Conservation (phyloP, 2,329 filamentous ascomycete species). For the Fusarium beomiforme region DNA sequence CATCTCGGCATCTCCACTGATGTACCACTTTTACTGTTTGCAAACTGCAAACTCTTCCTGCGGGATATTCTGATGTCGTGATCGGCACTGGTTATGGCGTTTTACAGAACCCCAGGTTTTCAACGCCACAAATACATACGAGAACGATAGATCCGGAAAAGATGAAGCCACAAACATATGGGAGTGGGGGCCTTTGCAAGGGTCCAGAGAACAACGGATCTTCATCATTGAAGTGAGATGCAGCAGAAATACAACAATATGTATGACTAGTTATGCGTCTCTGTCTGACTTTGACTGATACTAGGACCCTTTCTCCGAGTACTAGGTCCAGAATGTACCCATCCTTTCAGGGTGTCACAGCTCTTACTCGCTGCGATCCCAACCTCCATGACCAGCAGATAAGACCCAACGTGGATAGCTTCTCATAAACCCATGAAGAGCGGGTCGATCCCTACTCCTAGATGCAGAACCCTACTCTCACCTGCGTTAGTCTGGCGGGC, state of each 20-base stretch:
- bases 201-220: neutral
- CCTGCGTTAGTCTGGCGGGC: constrained; percentile 40
- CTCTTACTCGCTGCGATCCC: constrained; percentile 4
- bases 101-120: constrained; percentile 14
- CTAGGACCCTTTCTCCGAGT: neutral
- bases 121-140: constrained; percentile 27
- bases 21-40: constrained; percentile 33
- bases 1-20: constrained; percentile 18
- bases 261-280: neutral
- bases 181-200: constrained; percentile 10
- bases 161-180: constrained; percentile 14
- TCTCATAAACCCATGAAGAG: constrained; percentile 19
- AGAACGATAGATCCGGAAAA: neutral
- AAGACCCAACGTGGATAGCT: constrained; percentile 23
- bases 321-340: constrained; percentile 3
- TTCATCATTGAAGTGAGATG: neutral
- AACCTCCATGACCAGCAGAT: constrained; percentile 19
- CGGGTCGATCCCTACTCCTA: constrained; percentile 37
- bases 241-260: neutral
- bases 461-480: constrained; percentile 24
- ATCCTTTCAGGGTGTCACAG: constrained; percentile 4
- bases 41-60: constrained; percentile 25
- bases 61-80: constrained; percentile 37
- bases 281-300: neutral
- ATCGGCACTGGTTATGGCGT: constrained; percentile 38